Evolutionary conservation across 192 early-diverging fungal species (phyloP).

Genomic region (Linnemannia elongata): DNA sequence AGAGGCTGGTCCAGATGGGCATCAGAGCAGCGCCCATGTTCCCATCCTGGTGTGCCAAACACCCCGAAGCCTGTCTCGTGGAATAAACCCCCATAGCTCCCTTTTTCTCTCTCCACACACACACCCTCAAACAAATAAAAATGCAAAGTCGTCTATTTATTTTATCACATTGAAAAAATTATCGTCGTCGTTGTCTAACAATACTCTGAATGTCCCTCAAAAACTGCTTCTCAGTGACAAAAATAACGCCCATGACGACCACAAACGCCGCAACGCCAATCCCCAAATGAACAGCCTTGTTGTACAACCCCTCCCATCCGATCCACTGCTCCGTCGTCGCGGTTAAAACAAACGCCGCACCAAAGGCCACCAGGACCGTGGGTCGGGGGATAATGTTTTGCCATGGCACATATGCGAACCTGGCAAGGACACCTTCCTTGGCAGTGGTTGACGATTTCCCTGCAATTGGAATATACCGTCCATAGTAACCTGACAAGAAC

Average conservation of each 20-base stretch:
- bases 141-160: neutral
- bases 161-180: neutral
- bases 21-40: constrained; percentile 78
- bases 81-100: neutral
- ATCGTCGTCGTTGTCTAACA: constrained; percentile 24
- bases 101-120: neutral
- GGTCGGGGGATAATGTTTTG: constrained; percentile 59
- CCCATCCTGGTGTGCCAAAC: constrained; percentile 76
- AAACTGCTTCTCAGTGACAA: constrained; percentile 36
- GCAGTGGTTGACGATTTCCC: neutral
- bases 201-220: constrained; percentile 35
- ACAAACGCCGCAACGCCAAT: constrained; percentile 60
- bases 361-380: constrained; percentile 62
- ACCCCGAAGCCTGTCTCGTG: constrained; percentile 32
- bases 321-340: constrained; percentile 62
- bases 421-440: neutral
- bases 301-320: constrained; percentile 66
- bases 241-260: constrained; percentile 4
- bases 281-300: constrained; percentile 67
- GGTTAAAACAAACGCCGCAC: constrained; percentile 65
- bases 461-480: constrained; percentile 26
- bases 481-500: constrained; percentile 76
- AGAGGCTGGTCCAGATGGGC: constrained; percentile 76
- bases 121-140: neutral
- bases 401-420: constrained; percentile 44